phyloP scores from a whole-genome alignment of 2,329 filamentous ascomycete species.

The Clathrospora elynae region DNA sequence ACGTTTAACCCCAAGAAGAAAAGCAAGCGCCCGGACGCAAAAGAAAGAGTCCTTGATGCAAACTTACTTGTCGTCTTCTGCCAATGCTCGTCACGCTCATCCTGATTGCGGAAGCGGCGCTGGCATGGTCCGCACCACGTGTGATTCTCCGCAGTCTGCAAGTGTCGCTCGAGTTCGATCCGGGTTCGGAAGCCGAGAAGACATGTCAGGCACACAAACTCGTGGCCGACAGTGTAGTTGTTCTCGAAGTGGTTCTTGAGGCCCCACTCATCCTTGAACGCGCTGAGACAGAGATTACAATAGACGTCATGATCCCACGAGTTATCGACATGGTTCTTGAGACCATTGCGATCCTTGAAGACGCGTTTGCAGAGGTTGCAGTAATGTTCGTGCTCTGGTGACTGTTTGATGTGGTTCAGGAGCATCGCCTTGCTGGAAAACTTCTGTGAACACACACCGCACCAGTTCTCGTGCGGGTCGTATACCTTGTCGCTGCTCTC shows the following conservation, averaged over 20 bases:
- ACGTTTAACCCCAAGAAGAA: neutral
- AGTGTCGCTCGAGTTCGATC: constrained; percentile 30
- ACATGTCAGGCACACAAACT: constrained; percentile 37
- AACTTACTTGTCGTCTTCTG: constrained; percentile 32
- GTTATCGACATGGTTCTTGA: constrained; percentile 45
- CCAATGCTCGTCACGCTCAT: constrained; percentile 44
- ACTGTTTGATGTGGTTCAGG: constrained; percentile 34
- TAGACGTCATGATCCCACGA: constrained; percentile 32
- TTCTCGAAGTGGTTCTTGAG: constrained; percentile 45
- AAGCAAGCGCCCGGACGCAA: neutral
- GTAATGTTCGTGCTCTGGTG: constrained; percentile 36
- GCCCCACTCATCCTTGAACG: constrained; percentile 41
- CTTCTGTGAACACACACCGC: constrained; percentile 36
- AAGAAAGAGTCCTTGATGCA: too few species aligned
- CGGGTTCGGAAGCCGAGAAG: constrained; percentile 32
- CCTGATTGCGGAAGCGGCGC: constrained; percentile 35
- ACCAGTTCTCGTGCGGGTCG: constrained; percentile 39
- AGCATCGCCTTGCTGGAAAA: constrained; percentile 32
- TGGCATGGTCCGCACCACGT: constrained; percentile 38
- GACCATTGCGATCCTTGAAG: constrained; percentile 42
- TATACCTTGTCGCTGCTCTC: constrained; percentile 16
- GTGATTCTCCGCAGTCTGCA: constrained; percentile 34
- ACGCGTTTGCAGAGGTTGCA: constrained; percentile 46
- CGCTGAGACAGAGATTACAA: constrained; percentile 44
- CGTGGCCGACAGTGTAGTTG: constrained; percentile 35